Conservation (phyloP, 2,329 filamentous ascomycete genomes). For the Paecilomyces variotii region DNA sequence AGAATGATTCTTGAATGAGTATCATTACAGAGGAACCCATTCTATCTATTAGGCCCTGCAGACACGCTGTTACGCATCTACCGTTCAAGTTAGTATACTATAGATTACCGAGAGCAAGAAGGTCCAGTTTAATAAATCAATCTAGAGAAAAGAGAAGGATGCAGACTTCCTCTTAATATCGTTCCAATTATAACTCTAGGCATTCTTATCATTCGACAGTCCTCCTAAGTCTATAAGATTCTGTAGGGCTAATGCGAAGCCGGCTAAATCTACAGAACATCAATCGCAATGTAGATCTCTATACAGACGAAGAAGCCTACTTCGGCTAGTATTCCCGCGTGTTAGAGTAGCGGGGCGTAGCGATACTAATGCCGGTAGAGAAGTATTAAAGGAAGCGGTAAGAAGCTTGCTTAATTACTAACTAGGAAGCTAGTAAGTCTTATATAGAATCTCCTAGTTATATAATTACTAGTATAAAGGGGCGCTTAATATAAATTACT, state of each 20-base stretch:
- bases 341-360: neutral
- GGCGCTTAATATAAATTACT: too few relatives aligned
- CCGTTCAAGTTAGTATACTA: too few relatives aligned
- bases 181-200: neutral
- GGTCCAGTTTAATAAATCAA: too few relatives aligned
- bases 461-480: too few relatives aligned
- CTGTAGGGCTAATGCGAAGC: neutral
- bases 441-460: too few relatives aligned
- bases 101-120: too few relatives aligned
- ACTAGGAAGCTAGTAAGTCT: neutral
- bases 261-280: neutral
- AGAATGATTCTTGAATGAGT: too few relatives aligned
- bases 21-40: too few relatives aligned
- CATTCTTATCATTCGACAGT: neutral
- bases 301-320: neutral
- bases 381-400: neutral
- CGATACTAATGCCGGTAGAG: neutral
- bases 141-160: neutral
- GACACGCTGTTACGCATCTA: too few relatives aligned
- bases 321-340: neutral
- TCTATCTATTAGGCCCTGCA: too few relatives aligned
- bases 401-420: too few relatives aligned
- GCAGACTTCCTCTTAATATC: neutral
- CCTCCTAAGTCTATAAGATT: neutral
- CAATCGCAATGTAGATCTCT: neutral